Evolutionary conservation across 2,329 filamentous ascomycete genomes (phyloP).

Genomic region (Epichloe uncinata): DNA sequence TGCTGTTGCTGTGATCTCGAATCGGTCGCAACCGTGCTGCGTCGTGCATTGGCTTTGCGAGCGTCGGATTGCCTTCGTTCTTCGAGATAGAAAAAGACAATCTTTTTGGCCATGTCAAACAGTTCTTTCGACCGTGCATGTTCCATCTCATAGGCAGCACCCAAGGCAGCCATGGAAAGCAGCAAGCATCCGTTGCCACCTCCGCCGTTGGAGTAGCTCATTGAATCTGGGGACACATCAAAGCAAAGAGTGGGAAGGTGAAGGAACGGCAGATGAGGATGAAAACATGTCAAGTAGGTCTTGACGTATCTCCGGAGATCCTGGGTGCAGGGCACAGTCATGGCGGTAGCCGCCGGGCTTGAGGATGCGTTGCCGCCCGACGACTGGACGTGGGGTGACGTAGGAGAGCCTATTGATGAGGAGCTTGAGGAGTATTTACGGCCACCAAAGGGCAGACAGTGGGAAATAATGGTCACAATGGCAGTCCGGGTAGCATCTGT

Average conservation of each 20-base stretch:
- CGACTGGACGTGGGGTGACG: slow-evolving; percentile 36
- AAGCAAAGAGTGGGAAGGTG: slow-evolving; percentile 88
- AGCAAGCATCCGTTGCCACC: slow-evolving; percentile 78
- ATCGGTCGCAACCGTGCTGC: slow-evolving; percentile 34
- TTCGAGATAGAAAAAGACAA: slow-evolving; percentile 88
- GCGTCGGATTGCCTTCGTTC: slow-evolving; percentile 80
- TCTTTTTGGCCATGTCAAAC: slow-evolving; percentile 87
- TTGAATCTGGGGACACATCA: slow-evolving; percentile 58
- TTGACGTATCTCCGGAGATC: slow-evolving; percentile 85
- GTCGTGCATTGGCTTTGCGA: slow-evolving; percentile 45
- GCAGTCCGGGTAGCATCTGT: slow-evolving; percentile 50
- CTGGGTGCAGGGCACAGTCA: slow-evolving; percentile 60
- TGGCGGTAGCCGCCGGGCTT: slow-evolving; percentile 28
- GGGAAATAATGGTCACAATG: slow-evolving; percentile 46
- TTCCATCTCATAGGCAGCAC: slow-evolving; percentile 79
- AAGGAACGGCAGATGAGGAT: slow-evolving; percentile 88
- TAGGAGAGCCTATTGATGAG: slow-evolving; percentile 39
- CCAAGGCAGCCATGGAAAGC: slow-evolving; percentile 67
- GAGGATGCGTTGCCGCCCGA: slow-evolving; percentile 34
- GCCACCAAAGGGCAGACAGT: slow-evolving; percentile 40
- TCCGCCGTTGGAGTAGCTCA: slow-evolving; percentile 44
- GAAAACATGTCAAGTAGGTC: slow-evolving; percentile 83
- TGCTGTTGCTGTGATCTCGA: slow-evolving; percentile 38
- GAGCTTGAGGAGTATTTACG: slow-evolving; percentile 49
- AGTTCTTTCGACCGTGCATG: slow-evolving; percentile 66